These are phyloP conservation scores for Sporothrix brunneoviolacea DNA, from an alignment of 2,329 filamentous ascomycete species.

Conservation along the genomic window DNA sequence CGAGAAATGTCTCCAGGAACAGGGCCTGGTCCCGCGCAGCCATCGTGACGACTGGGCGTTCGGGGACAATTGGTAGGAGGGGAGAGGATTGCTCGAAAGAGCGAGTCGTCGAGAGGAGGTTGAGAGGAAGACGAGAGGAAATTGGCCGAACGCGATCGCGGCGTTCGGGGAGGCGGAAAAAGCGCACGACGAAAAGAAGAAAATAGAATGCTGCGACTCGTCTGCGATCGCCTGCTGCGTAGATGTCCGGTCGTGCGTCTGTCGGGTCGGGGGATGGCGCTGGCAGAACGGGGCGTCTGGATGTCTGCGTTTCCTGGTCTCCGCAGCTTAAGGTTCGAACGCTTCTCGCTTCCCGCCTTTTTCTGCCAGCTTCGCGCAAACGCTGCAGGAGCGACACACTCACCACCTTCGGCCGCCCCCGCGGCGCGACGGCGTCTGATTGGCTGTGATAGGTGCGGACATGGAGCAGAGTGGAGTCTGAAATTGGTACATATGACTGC, in stretches of 20 bases:
- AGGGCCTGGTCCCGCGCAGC: slow-evolving; percentile 19
- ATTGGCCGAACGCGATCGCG: no score
- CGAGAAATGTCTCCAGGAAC: slow-evolving; percentile 19
- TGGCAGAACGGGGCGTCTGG: no score
- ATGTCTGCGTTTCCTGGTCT: no score
- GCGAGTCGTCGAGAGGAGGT: neutral
- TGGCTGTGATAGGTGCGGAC: neutral
- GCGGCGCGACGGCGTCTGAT: slow-evolving; percentile 9
- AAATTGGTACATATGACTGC: neutral
- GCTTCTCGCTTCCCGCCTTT: no score
- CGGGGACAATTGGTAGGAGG: neutral
- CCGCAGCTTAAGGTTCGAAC: no score
- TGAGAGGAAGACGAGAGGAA: neutral
- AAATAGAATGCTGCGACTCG: neutral
- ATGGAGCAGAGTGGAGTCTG: no score
- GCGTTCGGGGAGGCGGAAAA: no score
- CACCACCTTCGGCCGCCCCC: neutral
- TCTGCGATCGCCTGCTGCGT: no score
- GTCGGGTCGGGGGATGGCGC: no score
- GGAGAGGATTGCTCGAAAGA: neutral
- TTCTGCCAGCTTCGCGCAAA: neutral
- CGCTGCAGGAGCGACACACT: neutral
- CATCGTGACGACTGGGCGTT: slow-evolving; percentile 8
- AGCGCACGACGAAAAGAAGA: no score
- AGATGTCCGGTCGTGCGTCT: no score